Evolutionary conservation across 371 early-diverging fungal species (phyloP).

Genomic region (Mucor plumbeus): DNA sequence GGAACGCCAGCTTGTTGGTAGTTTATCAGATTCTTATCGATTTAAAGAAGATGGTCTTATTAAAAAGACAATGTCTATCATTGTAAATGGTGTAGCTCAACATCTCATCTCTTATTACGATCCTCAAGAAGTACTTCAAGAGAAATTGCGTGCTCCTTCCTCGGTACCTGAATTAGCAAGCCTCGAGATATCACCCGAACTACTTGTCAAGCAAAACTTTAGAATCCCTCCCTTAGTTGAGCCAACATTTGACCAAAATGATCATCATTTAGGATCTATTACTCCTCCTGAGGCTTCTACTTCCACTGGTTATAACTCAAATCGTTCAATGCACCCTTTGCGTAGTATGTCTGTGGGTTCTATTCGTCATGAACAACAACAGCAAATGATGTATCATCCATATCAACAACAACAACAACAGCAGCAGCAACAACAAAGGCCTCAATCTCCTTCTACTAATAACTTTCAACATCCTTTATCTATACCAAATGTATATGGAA

Average conservation of each 20-base stretch:
- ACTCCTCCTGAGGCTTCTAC: conserved; percentile 31
- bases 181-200: conserved; percentile 59
- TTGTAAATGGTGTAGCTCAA: conserved; percentile 75
- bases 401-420: conserved; percentile 5
- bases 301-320: conserved; percentile 19
- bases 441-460: conserved; percentile 8
- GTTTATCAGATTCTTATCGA: conserved; percentile 65
- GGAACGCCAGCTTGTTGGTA: conserved; percentile 65
- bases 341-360: conserved; percentile 50
- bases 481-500: conserved; percentile 27
- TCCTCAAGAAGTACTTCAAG: conserved; percentile 71
- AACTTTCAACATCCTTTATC: conserved; percentile 17
- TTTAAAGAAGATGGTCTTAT: conserved; percentile 83
- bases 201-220: conserved; percentile 58
- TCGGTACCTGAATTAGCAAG: conserved; percentile 57
- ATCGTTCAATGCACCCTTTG: conserved; percentile 32
- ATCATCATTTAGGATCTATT: conserved; percentile 18
- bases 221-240: conserved; percentile 57
- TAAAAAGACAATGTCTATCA: conserved; percentile 86
- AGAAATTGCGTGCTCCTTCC: conserved; percentile 63
- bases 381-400: conserved; percentile 18
- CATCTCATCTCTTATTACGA: conserved; percentile 88
- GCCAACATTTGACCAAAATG: conserved; percentile 36
- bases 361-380: conserved; percentile 25
- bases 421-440: conserved; percentile 6